A percentile compares a stretch with the other conserved stretches of the same genome.
phyloP scores from a whole-genome alignment of 345 rosid genomes.

The Rhodamnia argentea region DNA sequence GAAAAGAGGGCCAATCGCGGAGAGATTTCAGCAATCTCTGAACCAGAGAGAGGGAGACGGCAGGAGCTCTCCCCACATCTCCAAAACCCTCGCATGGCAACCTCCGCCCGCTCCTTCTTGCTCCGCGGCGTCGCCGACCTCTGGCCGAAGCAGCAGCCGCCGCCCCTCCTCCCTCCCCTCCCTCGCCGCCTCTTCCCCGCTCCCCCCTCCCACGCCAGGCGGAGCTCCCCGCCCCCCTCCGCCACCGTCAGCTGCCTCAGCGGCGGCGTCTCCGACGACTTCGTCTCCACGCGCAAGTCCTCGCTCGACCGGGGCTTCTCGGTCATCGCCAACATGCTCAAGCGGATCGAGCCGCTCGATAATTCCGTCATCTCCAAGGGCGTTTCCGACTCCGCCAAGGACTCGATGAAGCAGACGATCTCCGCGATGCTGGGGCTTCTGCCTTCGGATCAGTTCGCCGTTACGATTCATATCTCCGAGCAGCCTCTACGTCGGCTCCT shows the following conservation, averaged over 20 bases:
- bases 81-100: neutral
- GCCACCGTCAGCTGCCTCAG: constrained; percentile 42
- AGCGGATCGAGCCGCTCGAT: constrained; percentile 72
- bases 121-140: neutral
- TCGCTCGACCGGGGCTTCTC: constrained; percentile 57
- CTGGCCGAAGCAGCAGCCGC: neutral
- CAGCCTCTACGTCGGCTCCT: constrained; percentile 65
- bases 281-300: constrained; percentile 66
- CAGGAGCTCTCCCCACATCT: neutral
- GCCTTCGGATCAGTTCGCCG: constrained; percentile 74
- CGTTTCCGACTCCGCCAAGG: constrained; percentile 78
- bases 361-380: constrained; percentile 65
- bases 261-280: constrained; percentile 65
- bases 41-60: neutral
- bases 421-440: constrained; percentile 88
- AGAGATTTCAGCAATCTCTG: neutral
- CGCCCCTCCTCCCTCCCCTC: neutral
- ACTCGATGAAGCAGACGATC: constrained; percentile 88
- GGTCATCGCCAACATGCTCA: constrained; percentile 76
- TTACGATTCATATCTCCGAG: constrained; percentile 42
- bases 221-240: constrained; percentile 8
- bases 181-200: neutral
- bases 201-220: constrained; percentile 6
- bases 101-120: constrained; percentile 1
- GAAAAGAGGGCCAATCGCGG: neutral